Conservation (phyloP, 176 grass and related monocot genomes). For the Oryza meridionalis region DNA sequence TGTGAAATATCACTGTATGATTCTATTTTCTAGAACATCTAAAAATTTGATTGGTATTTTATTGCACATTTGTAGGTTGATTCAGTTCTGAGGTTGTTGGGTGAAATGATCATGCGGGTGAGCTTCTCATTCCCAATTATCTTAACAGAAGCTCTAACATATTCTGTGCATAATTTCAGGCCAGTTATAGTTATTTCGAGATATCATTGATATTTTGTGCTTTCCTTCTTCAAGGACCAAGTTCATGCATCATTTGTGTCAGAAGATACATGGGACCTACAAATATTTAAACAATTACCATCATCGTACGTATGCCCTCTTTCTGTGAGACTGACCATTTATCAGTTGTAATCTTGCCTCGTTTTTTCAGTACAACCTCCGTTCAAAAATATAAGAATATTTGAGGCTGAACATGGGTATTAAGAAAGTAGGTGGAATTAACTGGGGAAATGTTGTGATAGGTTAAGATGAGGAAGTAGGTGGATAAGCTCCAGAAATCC, state of each 20-base stretch:
- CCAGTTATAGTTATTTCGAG: slow-evolving; percentile 31
- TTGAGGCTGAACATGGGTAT: too few relatives aligned
- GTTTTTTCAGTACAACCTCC: not conserved
- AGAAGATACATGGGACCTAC: slow-evolving; percentile 87
- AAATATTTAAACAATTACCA: slow-evolving; percentile 83
- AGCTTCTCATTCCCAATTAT: slow-evolving; percentile 30
- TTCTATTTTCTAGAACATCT: too few relatives aligned
- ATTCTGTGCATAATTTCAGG: slow-evolving; percentile 24
- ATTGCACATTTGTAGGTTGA: slow-evolving; percentile 62
- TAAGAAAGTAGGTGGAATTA: too few relatives aligned
- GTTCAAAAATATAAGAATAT: too few relatives aligned
- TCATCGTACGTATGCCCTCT: slow-evolving; percentile 65
- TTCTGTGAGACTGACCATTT: slow-evolving; percentile 8
- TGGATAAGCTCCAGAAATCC: too few relatives aligned
- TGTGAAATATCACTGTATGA: too few relatives aligned
- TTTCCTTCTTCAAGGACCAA: slow-evolving; percentile 79
- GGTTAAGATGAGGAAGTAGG: too few relatives aligned
- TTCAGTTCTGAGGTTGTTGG: slow-evolving; percentile 69
- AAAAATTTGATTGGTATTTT: too few relatives aligned
- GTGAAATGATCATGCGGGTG: slow-evolving; percentile 76
- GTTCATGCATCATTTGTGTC: slow-evolving; percentile 66
- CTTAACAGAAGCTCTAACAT: slow-evolving; percentile 4
- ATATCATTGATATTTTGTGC: slow-evolving; percentile 16
- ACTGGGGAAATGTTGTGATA: too few relatives aligned
- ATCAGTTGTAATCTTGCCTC: slow-evolving; percentile 16